phyloP scores from a whole-genome alignment of 768 basidiomycete species.

The Mycena crocata region DNA sequence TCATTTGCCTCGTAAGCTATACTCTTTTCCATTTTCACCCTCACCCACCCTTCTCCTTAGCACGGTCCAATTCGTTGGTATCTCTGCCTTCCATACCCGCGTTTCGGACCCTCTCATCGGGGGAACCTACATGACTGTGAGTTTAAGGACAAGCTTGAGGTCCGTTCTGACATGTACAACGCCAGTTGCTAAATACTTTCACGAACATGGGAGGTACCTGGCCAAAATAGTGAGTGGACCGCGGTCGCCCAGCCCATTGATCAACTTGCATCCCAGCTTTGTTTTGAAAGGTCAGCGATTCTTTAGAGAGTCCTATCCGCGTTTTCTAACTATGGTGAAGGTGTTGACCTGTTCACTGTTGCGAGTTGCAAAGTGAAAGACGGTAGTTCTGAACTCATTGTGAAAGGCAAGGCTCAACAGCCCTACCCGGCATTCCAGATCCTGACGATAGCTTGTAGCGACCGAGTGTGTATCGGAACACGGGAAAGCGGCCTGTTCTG shows the following conservation, averaged over 20 bases:
- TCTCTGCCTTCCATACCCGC: conserved; percentile 98
- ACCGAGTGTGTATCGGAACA: conserved; percentile 93
- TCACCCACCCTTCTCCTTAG: conserved; percentile 51
- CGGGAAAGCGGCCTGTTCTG: conserved; percentile 83
- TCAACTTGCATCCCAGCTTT: conserved; percentile 51
- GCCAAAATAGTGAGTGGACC: conserved; percentile 74
- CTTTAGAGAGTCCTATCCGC: not conserved
- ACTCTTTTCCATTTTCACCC: not conserved
- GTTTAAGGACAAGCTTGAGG: conserved; percentile 38
- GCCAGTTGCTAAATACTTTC: conserved; percentile 92
- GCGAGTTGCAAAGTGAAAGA: conserved; percentile 85
- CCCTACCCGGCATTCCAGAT: not conserved
- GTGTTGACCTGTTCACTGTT: conserved; percentile 88
- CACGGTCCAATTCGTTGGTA: conserved; percentile 98
- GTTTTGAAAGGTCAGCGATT: conserved; percentile 84
- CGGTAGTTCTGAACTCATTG: conserved; percentile 59
- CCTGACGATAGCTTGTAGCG: conserved; percentile 55
- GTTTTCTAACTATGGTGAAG: conserved; percentile 46
- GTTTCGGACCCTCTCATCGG: conserved; percentile 97
- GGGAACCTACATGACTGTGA: conserved; percentile 98
- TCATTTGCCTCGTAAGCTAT: conserved; percentile 84
- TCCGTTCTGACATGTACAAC: conserved; percentile 14
- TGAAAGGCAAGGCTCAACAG: conserved; percentile 61
- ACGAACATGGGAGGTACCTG: conserved; percentile 98
- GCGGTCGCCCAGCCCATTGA: not conserved